Base-by-base conservation (phyloP, 441 rosid genomes). In the Erodium trifolium region DNA sequence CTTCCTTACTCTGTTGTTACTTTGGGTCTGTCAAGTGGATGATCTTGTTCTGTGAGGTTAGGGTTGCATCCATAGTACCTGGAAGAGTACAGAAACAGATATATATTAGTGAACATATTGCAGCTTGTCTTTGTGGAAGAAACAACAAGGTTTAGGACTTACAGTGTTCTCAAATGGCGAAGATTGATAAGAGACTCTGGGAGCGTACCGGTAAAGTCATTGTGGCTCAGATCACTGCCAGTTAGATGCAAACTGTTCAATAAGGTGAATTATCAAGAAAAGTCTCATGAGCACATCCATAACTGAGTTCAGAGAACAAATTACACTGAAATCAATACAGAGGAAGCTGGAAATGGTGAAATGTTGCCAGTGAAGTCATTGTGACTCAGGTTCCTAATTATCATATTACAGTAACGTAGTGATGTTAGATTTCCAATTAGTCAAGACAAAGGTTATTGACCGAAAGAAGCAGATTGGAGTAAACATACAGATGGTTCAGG, bases 31-130 rank as follows among this genome's bases (percentile, higher is more conserved):
- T 72, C 71, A 49, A 78, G 29, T 65, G 84, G 80, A 71, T 70
- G 66, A 27, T 45, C 62, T 65, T 34, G 67, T 64, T 71, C 4
- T 19, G 23, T 71, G 19, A 86, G 45, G 62, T 59, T 72, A 69
- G 79, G 77, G 79, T 88, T 88, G 84, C 92, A 85, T 65, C 90
- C 79, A 31, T 70, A 85, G 43, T 75, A 76, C 69, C 95, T 87
- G 78, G 39, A 67, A 53, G 57, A 70, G 71, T 60, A 72, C 53
- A 47, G n/a, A 12, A 72, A 34, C 23, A 27, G 62, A 77, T 63
- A n/a, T 51, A 49, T 41, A 55, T 23, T 23, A 23, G 68, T 53
- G 47, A 69, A 74, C 63, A 59, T 59, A 59, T 59, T 59, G 63
- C 63, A 37, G 43, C 43, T 37, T 6, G 9, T 37, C 43, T 37